Conservation (phyloP, 257 asterid genomes). For the Lycium ferocissimum region DNA sequence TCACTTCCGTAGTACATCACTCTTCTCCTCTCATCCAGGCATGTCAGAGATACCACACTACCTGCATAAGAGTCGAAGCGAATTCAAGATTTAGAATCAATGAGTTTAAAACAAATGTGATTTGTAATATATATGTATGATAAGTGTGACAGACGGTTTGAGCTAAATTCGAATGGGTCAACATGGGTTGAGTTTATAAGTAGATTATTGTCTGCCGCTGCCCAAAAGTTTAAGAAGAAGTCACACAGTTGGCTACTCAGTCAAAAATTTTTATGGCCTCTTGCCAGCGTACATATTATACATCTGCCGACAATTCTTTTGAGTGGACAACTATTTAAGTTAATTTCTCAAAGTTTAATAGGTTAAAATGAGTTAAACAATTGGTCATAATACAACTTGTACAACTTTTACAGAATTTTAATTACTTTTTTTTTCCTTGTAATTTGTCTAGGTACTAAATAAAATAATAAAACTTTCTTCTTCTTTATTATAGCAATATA, state of each 20-base stretch:
- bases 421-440: too few species aligned
- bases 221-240: neutral
- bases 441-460: neutral
- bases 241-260: neutral
- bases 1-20: slow-evolving; percentile 78
- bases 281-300: too few species aligned
- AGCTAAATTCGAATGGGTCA: too few species aligned
- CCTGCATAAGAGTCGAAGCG: slow-evolving; percentile 45
- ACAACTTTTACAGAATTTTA: neutral
- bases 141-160: neutral
- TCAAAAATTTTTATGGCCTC: neutral
- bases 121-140: neutral
- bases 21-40: slow-evolving; percentile 70
- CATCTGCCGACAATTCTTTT: neutral
- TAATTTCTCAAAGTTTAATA: too few species aligned
- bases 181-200: neutral
- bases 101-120: neutral
- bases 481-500: neutral
- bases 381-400: neutral
- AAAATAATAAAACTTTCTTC: too few species aligned
- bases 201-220: neutral
- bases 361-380: neutral
- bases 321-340: too few species aligned
- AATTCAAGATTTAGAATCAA: neutral
- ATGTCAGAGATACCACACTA: slow-evolving; percentile 71